Base-by-base conservation (phyloP, 495 filamentous ascomycete species). In the Penicillium canescens region DNA sequence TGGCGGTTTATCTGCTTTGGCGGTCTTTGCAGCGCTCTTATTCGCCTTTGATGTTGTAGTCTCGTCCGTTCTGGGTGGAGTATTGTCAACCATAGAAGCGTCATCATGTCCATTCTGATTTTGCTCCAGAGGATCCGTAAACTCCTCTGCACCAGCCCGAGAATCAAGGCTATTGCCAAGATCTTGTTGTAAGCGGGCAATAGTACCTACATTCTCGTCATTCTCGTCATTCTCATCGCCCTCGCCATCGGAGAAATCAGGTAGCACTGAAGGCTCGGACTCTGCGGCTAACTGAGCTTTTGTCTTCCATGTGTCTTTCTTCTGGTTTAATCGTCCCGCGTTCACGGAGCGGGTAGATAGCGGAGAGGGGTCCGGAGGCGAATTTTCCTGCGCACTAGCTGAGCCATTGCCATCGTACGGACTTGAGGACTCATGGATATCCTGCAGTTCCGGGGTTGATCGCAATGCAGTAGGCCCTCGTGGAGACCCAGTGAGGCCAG, bases 71-170 rank as follows among this genome's bases (percentile, higher is more conserved):
- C 36, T 48, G 4, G 40, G 28, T 7, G 51, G 39, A 26, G 24
- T 20, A 21, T 46, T 60, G 23, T 49, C 28, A 42, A 33, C 21
- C 7, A 56, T 45, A 38, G 64, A 55, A 68, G 82, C 69, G 78
- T 80, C 72, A 83, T 89, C 51, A 71, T 70, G 41, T 28, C 82
- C 82, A 54, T 86, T 71, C 16, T 73, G 66, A 54, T 85, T 82
- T 38, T 83, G 74, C 13, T 86, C 76, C 1, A 72, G 65, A 57
- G 82, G 68, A 47, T 86, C 73, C 33, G 55, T 43, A 16, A 57
- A 14, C 24, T 65, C 54, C 6, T 63, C 57, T 14, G 65, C 52
- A 12, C 63, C 60, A 42, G 14, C 21, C 34, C 64, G 37, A 60
- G 40, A 21, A 56, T 56, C 56, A 37, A 70, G 61, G 20, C 54